phyloP scores from a whole-genome alignment of 2,329 filamentous ascomycete species.

The Phyllosticta ampelicida region DNA sequence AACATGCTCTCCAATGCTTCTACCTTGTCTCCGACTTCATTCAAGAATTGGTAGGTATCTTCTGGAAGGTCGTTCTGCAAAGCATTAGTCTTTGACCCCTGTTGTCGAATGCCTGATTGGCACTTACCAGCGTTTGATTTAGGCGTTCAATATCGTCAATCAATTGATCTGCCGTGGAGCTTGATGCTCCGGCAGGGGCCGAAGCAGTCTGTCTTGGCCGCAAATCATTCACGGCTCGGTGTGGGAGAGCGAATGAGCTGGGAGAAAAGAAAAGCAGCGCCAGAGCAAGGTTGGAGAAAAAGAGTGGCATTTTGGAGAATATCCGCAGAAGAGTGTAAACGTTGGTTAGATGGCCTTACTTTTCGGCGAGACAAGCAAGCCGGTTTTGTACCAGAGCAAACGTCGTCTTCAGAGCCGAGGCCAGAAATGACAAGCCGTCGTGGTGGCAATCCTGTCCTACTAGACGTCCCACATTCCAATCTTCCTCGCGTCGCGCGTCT shows the following conservation, averaged over 20 bases:
- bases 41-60: conserved; percentile 6
- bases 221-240: background rate
- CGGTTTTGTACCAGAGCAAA: background rate
- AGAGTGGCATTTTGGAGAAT: background rate
- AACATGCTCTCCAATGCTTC: conserved; percentile 5
- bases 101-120: background rate
- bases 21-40: conserved; percentile 3
- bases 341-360: background rate
- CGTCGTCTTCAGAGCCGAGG: background rate
- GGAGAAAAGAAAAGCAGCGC: background rate
- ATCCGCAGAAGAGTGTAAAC: background rate
- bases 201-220: conserved; percentile 5
- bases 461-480: background rate
- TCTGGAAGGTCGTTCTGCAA: background rate
- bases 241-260: background rate
- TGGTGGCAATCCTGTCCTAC: background rate
- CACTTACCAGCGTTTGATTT: background rate
- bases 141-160: conserved; percentile 7
- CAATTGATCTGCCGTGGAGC: conserved; percentile 2
- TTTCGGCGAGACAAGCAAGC: background rate
- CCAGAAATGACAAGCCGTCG: background rate
- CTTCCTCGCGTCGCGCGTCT: background rate
- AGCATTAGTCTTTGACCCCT: background rate
- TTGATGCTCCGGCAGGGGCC: conserved; percentile 5
- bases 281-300: background rate